These are phyloP conservation scores for Rhamnella rubrinervis DNA, from an alignment of 331 rosid species.

Conservation along the genomic window DNA sequence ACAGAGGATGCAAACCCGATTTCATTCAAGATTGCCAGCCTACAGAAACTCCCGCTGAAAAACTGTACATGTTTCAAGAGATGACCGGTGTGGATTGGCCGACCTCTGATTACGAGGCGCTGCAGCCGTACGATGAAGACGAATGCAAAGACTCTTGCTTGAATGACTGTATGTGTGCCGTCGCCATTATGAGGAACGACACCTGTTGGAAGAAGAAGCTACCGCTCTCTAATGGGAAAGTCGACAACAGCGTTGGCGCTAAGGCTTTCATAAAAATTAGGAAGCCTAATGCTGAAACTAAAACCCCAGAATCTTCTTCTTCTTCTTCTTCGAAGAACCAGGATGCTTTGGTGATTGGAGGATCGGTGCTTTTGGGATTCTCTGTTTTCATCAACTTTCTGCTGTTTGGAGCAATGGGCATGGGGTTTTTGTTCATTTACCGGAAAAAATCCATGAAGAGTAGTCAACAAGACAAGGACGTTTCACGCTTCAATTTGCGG, in stretches of 20 bases:
- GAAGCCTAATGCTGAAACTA: neutral
- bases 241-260: neutral
- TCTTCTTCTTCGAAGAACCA: constrained; percentile 1
- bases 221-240: constrained; percentile 26
- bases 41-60: neutral
- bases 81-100: constrained; percentile 18
- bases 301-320: neutral
- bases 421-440: constrained; percentile 9
- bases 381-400: constrained; percentile 18
- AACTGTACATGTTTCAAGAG: neutral
- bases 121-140: neutral
- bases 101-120: constrained; percentile 14
- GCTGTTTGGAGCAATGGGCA: constrained; percentile 2
- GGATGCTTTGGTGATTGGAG: constrained; percentile 4
- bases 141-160: constrained; percentile 21
- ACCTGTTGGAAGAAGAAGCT: constrained; percentile 35
- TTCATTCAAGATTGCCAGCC: constrained; percentile 13
- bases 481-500: constrained; percentile 9
- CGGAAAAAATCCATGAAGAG: neutral
- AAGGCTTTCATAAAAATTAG: constrained; percentile 27
- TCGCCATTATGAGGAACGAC: constrained; percentile 6
- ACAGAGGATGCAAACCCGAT: constrained; percentile 27
- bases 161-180: constrained; percentile 27
- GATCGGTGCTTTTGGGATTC: constrained; percentile 20
- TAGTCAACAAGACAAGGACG: neutral